phyloP scores from a whole-genome alignment of 768 basidiomycete genomes.

The Auriculariales sp. region DNA sequence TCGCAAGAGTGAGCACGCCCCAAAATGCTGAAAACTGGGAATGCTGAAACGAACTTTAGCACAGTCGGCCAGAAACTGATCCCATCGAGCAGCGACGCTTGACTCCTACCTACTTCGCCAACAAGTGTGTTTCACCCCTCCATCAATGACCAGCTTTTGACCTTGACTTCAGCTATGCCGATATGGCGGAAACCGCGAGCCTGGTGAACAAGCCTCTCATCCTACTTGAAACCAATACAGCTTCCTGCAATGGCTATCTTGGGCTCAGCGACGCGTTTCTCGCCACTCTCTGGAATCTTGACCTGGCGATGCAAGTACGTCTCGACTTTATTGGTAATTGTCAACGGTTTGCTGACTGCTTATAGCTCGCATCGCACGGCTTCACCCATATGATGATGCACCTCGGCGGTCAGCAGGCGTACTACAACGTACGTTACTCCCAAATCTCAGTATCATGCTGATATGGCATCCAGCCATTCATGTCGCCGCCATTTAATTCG shows the following conservation, averaged over 20 bases:
- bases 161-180: conserved; percentile 26
- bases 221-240: conserved; percentile 42
- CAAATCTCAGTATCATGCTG: neutral
- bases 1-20: conserved; percentile 19
- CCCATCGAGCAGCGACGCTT: conserved; percentile 22
- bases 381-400: conserved; percentile 34
- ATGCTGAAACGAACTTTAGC: no score
- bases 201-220: conserved; percentile 23
- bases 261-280: conserved; percentile 37
- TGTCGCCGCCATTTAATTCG: conserved; percentile 32
- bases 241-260: conserved; percentile 33
- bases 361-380: conserved; percentile 28
- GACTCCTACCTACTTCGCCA: conserved; percentile 41
- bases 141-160: conserved; percentile 38
- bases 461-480: conserved; percentile 27
- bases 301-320: conserved; percentile 26
- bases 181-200: conserved; percentile 19
- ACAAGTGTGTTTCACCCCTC: conserved; percentile 25
- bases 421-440: conserved; percentile 32
- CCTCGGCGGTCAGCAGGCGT: conserved; percentile 31
- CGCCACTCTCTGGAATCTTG: conserved; percentile 34
- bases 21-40: neutral
- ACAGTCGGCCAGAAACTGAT: no score
- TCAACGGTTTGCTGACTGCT: neutral
- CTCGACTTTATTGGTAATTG: conserved; percentile 9